Evolutionary conservation across 2,329 filamentous ascomycete genomes (phyloP).

Genomic region (Neonectria faginata): DNA sequence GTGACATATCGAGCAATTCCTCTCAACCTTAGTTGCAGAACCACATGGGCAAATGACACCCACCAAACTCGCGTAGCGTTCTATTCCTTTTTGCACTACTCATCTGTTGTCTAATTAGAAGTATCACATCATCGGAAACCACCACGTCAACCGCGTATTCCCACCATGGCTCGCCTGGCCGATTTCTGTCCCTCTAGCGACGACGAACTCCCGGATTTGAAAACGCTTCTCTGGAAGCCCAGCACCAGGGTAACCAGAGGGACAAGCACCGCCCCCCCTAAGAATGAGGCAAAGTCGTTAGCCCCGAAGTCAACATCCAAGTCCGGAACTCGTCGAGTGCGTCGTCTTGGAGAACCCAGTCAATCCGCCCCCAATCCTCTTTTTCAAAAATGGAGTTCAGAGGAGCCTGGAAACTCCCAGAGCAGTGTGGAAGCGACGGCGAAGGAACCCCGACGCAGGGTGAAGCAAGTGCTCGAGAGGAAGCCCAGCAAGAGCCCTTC

Average conservation of each 20-base stretch:
- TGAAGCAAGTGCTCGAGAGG: conserved; percentile 17
- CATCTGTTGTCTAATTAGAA: conserved; percentile 3
- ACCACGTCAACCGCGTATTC: background rate
- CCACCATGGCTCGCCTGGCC: conserved; percentile 47
- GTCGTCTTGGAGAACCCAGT: conserved; percentile 45
- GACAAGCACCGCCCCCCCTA: conserved; percentile 17
- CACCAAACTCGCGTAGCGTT: background rate
- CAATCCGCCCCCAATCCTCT: conserved; percentile 46
- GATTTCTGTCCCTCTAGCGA: conserved; percentile 51
- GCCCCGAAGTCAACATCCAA: conserved; percentile 42
- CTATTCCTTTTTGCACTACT: background rate
- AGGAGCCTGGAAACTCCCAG: conserved; percentile 32
- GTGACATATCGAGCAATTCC: background rate
- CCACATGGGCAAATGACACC: conserved; percentile 11
- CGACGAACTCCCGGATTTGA: conserved; percentile 58
- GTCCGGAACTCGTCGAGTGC: conserved; percentile 46
- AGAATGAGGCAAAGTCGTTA: conserved; percentile 34
- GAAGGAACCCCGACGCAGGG: conserved; percentile 8
- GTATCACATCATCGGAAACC: background rate
- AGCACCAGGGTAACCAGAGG: conserved; percentile 33
- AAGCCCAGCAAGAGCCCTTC: conserved; percentile 8
- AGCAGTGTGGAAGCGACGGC: conserved; percentile 5
- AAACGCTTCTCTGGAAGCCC: conserved; percentile 45
- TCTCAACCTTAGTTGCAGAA: conserved; percentile 2
- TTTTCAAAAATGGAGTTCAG: conserved; percentile 49